A percentile compares a stretch with the other conserved stretches of the same genome.
phyloP scores from a whole-genome alignment of 305 asterid genomes.

The Rubia occidens region DNA sequence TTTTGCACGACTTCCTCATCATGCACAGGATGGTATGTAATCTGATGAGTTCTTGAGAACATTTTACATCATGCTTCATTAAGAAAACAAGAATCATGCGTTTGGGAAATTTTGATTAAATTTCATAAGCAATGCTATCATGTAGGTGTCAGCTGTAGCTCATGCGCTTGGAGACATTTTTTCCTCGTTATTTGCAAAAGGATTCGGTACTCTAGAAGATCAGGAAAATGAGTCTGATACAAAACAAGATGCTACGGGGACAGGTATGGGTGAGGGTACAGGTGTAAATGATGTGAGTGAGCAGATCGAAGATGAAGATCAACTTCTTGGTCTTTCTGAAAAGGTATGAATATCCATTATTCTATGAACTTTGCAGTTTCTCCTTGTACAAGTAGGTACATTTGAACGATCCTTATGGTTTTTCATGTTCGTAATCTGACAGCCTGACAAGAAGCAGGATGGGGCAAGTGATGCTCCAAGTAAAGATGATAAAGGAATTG shows the following conservation, averaged over 20 bases:
- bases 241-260: slow-evolving; percentile 70
- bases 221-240: slow-evolving; percentile 34
- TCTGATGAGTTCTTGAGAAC: not conserved
- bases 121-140: slow-evolving; percentile 15
- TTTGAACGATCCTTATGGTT: not conserved
- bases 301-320: slow-evolving; percentile 86
- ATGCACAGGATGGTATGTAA: slow-evolving; percentile 56
- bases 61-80: not conserved
- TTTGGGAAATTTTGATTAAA: too few relatives aligned
- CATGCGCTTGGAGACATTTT: slow-evolving; percentile 62
- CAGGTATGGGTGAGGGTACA: slow-evolving; percentile 92
- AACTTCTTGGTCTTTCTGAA: slow-evolving; percentile 65
- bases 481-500: slow-evolving; percentile 75
- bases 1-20: slow-evolving; percentile 56
- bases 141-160: slow-evolving; percentile 62
- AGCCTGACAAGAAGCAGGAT: slow-evolving; percentile 56
- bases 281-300: slow-evolving; percentile 85
- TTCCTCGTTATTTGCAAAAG: slow-evolving; percentile 60
- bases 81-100: not conserved
- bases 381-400: not conserved
- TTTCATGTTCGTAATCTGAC: slow-evolving; percentile 24
- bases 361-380: slow-evolving; percentile 7
- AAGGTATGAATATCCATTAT: slow-evolving; percentile 35
- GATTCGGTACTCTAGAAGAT: slow-evolving; percentile 62
- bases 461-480: slow-evolving; percentile 43